Conservation (phyloP, 139 green algal genomes). For the Chlorella sp. region DNA sequence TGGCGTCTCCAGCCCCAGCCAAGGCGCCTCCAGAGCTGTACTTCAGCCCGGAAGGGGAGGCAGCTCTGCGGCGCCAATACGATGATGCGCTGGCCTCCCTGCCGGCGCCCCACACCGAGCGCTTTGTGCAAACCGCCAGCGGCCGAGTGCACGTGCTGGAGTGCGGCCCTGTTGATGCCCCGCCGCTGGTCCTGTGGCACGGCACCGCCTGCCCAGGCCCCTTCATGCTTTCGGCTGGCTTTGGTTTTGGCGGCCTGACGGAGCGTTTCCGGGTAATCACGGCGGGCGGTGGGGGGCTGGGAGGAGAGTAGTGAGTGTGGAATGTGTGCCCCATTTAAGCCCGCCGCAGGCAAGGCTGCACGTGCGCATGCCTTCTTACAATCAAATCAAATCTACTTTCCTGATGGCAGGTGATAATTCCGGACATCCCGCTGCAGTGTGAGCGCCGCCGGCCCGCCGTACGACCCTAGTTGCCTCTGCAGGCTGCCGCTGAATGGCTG, state of each 20-base stretch:
- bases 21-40: background rate
- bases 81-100: background rate
- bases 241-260: too few species aligned
- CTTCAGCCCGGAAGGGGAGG: background rate
- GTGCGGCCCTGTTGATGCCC: background rate
- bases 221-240: background rate
- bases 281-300: too few species aligned
- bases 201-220: too few species aligned
- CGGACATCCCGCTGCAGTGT: too few species aligned
- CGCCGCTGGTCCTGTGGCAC: background rate
- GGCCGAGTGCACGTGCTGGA: background rate
- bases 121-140: background rate
- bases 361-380: too few species aligned
- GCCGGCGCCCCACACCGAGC: background rate
- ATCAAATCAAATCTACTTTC: too few species aligned
- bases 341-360: too few species aligned
- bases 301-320: too few species aligned
- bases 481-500: background rate
- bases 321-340: too few species aligned
- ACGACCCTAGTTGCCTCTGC: background rate
- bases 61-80: background rate
- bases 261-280: too few species aligned
- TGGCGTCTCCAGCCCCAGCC: background rate
- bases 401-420: too few species aligned
- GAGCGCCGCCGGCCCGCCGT: too few species aligned